phyloP scores from a whole-genome alignment of 1,284 basidiomycete genomes.

The Marasmius fiardii region DNA sequence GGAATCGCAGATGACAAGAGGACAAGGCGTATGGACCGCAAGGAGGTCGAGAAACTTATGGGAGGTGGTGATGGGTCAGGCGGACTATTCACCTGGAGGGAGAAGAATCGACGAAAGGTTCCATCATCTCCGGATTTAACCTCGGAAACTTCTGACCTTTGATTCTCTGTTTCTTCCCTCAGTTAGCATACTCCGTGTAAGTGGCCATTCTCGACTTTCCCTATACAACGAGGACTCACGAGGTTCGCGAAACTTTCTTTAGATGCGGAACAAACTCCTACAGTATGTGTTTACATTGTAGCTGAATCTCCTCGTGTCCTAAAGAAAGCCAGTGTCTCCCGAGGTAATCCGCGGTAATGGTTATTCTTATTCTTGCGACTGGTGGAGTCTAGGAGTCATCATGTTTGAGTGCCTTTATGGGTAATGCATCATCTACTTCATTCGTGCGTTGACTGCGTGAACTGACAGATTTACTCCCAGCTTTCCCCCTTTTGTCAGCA shows the following conservation, averaged over 20 bases:
- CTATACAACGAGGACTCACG: slow-evolving; percentile 5
- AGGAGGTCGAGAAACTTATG: slow-evolving; percentile 79
- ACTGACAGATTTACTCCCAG: slow-evolving; percentile 36
- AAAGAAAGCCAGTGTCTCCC: slow-evolving; percentile 70
- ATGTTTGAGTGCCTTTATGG: slow-evolving; percentile 90
- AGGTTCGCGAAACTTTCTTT: slow-evolving; percentile 16
- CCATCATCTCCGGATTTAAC: slow-evolving; percentile 15
- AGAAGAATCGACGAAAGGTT: slow-evolving; percentile 88
- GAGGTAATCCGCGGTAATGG: slow-evolving; percentile 93
- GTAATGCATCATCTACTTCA: slow-evolving; percentile 33
- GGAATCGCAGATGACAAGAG: slow-evolving; percentile 60
- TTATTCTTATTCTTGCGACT: slow-evolving; percentile 94
- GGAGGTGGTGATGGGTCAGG: slow-evolving; percentile 72
- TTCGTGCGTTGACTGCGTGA: slow-evolving; percentile 15
- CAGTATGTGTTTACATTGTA: slow-evolving; percentile 53
- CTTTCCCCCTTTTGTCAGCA: slow-evolving; percentile 91
- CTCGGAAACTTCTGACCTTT: slow-evolving; percentile 11
- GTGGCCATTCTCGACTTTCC: slow-evolving; percentile 27
- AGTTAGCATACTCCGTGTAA: slow-evolving; percentile 93
- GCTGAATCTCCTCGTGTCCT: slow-evolving; percentile 9
- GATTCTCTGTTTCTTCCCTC: slow-evolving; percentile 9
- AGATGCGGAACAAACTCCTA: slow-evolving; percentile 90
- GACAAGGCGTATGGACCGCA: slow-evolving; percentile 73
- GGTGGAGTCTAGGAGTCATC: slow-evolving; percentile 97
- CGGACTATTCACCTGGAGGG: slow-evolving; percentile 90